Evolutionary conservation across 2,329 filamentous ascomycete species (phyloP), one percentile per base, ranked within the genome.

Genomic region (Camptophora hylomeconis): DNA sequence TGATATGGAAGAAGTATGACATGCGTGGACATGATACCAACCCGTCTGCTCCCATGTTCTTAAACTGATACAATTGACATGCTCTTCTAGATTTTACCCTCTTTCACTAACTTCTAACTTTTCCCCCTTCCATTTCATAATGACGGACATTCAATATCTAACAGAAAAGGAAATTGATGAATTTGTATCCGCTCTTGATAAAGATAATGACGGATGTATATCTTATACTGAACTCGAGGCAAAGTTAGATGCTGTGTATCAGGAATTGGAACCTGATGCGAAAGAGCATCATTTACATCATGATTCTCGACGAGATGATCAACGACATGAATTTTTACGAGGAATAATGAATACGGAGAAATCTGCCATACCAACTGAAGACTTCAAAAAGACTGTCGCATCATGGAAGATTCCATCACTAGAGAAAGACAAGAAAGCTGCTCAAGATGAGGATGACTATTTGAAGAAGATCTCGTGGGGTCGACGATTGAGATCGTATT

Each of bases 151-250:
- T 2, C 38, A 48, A 21, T 57, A 52, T 25, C 50, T 65, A 24
- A 54, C 46, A 24, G 55, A 67, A 27, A 52, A 61, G 5, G 67
- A 72, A 40, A 65, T 71, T 25, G 47, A 59, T 5, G 44, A 53
- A 3, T 72, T 72, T 30, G 51, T 72, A 21, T 53, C 67, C 33
- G 61, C 65, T 17, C 49, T 72, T 3, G 66, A 71, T 40, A 54
- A 57, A 36, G 56, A 70, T 35, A 53, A 54, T 12, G 60, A 71
- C 44, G 66, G 66, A 8, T 51, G 50, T 39, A 63, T 72, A 32
- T 59, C 63, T 32, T 69, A 68, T 41, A 45, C 46, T 30, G 66
- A 71, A 38, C 42, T 71, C 17, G 65, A 69, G 40, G 51, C 49
- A 4, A 69, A 68, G 36, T 55, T 72, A 2, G 63, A 71, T 21